These are phyloP conservation scores for Auriscalpium microsporum DNA, from an alignment of 768 basidiomycete genomes.

Conservation along the genomic window DNA sequence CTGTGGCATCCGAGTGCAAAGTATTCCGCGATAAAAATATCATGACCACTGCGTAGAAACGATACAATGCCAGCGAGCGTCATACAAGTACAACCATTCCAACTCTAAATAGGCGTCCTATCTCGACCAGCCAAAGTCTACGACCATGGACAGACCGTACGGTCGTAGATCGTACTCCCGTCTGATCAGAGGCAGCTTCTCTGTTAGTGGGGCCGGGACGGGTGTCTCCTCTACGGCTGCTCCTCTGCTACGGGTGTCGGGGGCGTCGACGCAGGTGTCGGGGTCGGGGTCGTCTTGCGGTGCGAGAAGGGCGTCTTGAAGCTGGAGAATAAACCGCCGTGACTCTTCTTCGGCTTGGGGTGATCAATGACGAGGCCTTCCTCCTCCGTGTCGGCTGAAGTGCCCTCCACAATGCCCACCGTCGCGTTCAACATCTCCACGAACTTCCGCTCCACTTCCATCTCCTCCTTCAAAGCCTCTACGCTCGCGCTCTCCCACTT, in stretches of 20 bases:
- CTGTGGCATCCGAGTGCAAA: too few species aligned
- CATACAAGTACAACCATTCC: too few species aligned
- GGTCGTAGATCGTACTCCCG: constrained; percentile 63
- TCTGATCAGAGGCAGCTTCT: constrained; percentile 5
- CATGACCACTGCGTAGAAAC: too few species aligned
- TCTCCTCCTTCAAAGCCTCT: constrained; percentile 30
- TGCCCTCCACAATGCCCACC: background rate
- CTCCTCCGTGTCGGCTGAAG: background rate
- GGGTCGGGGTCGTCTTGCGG: background rate
- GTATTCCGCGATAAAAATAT: too few species aligned
- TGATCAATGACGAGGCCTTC: background rate
- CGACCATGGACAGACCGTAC: constrained; percentile 61
- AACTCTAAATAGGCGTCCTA: background rate
- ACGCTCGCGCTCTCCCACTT: constrained; percentile 69
- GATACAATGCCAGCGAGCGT: too few species aligned
- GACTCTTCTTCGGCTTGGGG: background rate
- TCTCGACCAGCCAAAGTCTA: constrained; percentile 67
- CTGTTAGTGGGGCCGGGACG: background rate
- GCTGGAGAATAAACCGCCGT: background rate
- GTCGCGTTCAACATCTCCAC: background rate
- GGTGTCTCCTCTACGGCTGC: background rate
- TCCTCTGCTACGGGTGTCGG: background rate
- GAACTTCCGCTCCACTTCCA: constrained; percentile 24
- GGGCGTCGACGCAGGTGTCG: background rate
- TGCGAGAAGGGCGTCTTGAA: background rate